A percentile compares a stretch with the other conserved stretches of the same genome.
Conservation (phyloP, 208 protist genomes). For the Tritrichomonas foetus region DNA sequence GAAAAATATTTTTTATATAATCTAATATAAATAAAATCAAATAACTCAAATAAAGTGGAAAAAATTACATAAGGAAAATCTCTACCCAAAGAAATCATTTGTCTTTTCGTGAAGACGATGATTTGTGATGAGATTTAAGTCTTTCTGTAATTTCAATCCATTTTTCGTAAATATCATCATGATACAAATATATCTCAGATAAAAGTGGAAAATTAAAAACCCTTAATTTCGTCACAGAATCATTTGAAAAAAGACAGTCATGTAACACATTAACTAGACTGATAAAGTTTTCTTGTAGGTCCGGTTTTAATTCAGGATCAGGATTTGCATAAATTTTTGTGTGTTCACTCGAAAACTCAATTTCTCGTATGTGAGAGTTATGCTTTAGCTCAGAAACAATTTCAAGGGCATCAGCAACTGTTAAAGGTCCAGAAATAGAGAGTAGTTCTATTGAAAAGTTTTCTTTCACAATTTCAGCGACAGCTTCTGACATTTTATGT, state of each 20-base stretch:
- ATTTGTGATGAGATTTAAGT: too few species aligned
- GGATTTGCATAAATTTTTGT: not conserved
- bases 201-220: not conserved
- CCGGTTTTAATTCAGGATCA: not conserved
- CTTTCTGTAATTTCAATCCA: not conserved
- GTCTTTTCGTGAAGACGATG: too few species aligned
- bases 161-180: not conserved
- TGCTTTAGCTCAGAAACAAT: not conserved
- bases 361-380: not conserved
- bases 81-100: too few species aligned
- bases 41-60: too few species aligned
- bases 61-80: too few species aligned
- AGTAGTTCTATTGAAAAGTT: not conserved
- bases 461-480: not conserved
- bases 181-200: not conserved
- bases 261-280: not conserved
- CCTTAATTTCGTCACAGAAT: not conserved
- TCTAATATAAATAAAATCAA: too few species aligned
- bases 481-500: not conserved
- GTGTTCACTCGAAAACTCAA: not conserved
- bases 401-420: not conserved
- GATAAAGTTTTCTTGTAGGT: not conserved
- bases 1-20: too few species aligned
- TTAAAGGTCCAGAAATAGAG: not conserved
- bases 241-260: not conserved